Evolutionary conservation across 2,329 filamentous ascomycete genomes (phyloP), one percentile per base, ranked within the genome.

Genomic region (Arthrocladium fulminans): DNA sequence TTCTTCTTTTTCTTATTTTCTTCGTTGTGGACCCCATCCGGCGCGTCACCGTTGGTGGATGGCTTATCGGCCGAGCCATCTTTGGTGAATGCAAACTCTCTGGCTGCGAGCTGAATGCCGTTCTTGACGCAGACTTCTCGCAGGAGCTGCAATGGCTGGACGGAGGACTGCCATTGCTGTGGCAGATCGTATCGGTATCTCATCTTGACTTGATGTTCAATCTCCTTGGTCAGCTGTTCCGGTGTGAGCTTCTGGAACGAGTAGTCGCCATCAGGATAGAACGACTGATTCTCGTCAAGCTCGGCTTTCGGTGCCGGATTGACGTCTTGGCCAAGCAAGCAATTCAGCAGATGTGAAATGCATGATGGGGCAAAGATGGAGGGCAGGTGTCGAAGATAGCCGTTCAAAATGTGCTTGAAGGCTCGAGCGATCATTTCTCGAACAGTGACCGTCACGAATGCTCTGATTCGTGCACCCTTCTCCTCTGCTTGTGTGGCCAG

Each of bases 401-500:
- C 77, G 64, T 87, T 83, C 49, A 84, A 78, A 54, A 92, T 74
- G 67, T 98, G 90, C 77, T 98, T 98, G 77, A 97, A 96, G 3
- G 86, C 82, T 71, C 92, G 82, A n/a, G 86, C 78, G 56, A 97
- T 78, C 84, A 97, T 97, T 67, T 98, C 92, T 63, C 95, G 90
- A 35, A 87, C 68, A 52, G 84, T 79, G 30, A 98, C 78, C 49
- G 81, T 79, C 55, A 79, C 81, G 59, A 98, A 74, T 53, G 88
- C 88, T 58, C 82, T 73, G 20, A 97, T 75, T 53, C 87, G 83
- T 47, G 79, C 75, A 48, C 83, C 83, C 58, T 81, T 76, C 51
- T 76, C 71, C 56, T 79, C 77, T 58, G 84, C 80, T 45, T 86
- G 74, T 50, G 78, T 73, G 10, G 87, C 84, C 53, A 98, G 69